A percentile compares a stretch with the other conserved stretches of the same genome.
These are phyloP conservation scores for Solanum virginianum DNA, from an alignment of 257 asterid genomes.

Conservation along the genomic window DNA sequence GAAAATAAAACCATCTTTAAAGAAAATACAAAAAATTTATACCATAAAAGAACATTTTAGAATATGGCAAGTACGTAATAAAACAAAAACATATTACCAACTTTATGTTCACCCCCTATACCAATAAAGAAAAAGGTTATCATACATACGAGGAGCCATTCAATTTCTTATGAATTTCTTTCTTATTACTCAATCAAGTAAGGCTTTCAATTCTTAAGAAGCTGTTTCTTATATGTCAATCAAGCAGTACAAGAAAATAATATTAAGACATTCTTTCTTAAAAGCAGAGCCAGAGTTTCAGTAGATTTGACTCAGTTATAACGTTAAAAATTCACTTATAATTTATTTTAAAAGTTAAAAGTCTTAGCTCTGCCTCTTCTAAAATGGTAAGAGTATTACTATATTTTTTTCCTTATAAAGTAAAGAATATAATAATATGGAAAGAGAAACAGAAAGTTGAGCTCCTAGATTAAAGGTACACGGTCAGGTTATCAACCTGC, in stretches of 20 bases:
- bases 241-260: not conserved
- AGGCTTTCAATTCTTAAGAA: not conserved
- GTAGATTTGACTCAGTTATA: not conserved
- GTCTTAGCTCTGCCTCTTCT: not conserved
- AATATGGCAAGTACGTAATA: not conserved
- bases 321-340: not conserved
- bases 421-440: not conserved
- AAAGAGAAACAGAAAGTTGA: not conserved
- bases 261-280: not conserved
- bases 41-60: not conserved
- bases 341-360: no score
- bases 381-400: not conserved
- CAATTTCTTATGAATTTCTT: not conserved
- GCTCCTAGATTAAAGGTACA: constrained; percentile 34
- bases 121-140: not conserved
- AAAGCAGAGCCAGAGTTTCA: fast-evolving
- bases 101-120: not conserved
- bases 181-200: no score
- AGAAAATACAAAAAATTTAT: not conserved
- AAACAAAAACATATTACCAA: not conserved
- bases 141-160: not conserved
- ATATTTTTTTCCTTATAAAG: not conserved
- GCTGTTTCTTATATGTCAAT: not conserved
- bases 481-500: constrained; percentile 19
- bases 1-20: no score